phyloP scores from a whole-genome alignment of 1,139 yeast genomes.

The Diutina sp. region DNA sequence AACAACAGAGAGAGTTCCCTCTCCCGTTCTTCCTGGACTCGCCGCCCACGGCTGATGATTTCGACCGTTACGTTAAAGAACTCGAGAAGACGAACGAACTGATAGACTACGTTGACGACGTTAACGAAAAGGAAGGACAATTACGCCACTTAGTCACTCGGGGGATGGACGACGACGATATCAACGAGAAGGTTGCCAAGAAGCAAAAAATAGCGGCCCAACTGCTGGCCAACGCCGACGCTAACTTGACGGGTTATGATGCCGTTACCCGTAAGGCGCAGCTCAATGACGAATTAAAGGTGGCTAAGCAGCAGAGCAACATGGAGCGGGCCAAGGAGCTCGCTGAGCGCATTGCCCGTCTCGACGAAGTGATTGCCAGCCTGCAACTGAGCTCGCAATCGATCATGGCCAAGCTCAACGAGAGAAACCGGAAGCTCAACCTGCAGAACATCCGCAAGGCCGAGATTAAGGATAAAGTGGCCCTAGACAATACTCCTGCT shows the following conservation, averaged over 20 bases:
- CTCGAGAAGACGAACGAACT: constrained; percentile 46
- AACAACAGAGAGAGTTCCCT: constrained; percentile 61
- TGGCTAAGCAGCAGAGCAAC: constrained; percentile 61
- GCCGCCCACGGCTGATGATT: constrained; percentile 55
- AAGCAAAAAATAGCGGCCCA: constrained; percentile 38
- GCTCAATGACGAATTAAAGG: constrained; percentile 60
- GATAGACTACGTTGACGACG: constrained; percentile 52
- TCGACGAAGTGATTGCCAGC: constrained; percentile 19
- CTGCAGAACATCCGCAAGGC: constrained; percentile 69
- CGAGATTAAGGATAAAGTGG: constrained; percentile 50
- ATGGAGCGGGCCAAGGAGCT: constrained; percentile 37
- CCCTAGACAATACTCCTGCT: constrained; percentile 14
- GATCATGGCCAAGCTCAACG: constrained; percentile 51
- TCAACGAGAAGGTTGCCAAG: constrained; percentile 60
- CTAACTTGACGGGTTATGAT: constrained; percentile 40
- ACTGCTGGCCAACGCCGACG: constrained; percentile 15
- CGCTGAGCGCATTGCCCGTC: constrained; percentile 29
- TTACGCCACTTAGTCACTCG: constrained; percentile 49
- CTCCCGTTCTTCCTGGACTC: constrained; percentile 74
- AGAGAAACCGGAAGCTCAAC: constrained; percentile 74
- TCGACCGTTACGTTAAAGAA: constrained; percentile 51
- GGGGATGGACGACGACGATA: constrained; percentile 62
- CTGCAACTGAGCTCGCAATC: constrained; percentile 11
- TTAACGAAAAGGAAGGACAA: constrained; percentile 54
- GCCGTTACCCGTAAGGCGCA: constrained; percentile 69